phyloP scores from a whole-genome alignment of 129 eudicot genomes.

The Saussurea involucrata region DNA sequence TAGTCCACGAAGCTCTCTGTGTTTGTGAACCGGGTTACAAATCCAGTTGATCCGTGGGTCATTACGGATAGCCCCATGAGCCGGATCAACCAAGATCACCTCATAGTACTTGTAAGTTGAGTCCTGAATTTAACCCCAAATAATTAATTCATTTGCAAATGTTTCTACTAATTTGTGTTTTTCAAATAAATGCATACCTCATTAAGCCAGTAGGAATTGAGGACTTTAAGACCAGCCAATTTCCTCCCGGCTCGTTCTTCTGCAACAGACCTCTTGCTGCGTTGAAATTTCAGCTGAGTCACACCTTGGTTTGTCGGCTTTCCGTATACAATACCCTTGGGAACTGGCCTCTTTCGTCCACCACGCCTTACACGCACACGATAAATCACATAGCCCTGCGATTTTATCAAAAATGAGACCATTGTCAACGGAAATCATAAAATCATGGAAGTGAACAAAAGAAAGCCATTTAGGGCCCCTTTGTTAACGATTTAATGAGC shows the following conservation, averaged over 20 bases:
- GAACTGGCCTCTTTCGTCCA: slow-evolving; percentile 83
- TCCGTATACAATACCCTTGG: slow-evolving; percentile 78
- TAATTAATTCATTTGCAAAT: background rate
- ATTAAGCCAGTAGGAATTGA: slow-evolving; percentile 64
- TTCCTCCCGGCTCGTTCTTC: slow-evolving; percentile 81
- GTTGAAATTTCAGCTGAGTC: slow-evolving; percentile 63
- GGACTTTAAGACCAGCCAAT: slow-evolving; percentile 76
- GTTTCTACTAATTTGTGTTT: background rate
- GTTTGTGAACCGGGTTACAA: slow-evolving; percentile 69
- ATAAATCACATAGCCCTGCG: slow-evolving; percentile 58
- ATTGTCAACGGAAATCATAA: too few relatives aligned
- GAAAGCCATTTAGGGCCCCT: too few relatives aligned
- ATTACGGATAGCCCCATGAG: slow-evolving; percentile 60
- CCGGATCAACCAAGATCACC: slow-evolving; percentile 74
- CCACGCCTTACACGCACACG: slow-evolving; percentile 86
- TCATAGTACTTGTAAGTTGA: slow-evolving; percentile 78
- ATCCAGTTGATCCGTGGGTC: slow-evolving; percentile 84
- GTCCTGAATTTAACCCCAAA: slow-evolving; percentile 38
- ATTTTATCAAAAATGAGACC: background rate
- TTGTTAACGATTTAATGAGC: too few relatives aligned
- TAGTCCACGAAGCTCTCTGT: slow-evolving; percentile 79
- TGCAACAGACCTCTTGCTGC: slow-evolving; percentile 74
- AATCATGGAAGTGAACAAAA: too few relatives aligned
- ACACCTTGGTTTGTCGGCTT: slow-evolving; percentile 78
- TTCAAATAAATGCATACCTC: slow-evolving; percentile 34